phyloP scores from a whole-genome alignment of 371 early-diverging fungal species.

The Mucor ambiguus region DNA sequence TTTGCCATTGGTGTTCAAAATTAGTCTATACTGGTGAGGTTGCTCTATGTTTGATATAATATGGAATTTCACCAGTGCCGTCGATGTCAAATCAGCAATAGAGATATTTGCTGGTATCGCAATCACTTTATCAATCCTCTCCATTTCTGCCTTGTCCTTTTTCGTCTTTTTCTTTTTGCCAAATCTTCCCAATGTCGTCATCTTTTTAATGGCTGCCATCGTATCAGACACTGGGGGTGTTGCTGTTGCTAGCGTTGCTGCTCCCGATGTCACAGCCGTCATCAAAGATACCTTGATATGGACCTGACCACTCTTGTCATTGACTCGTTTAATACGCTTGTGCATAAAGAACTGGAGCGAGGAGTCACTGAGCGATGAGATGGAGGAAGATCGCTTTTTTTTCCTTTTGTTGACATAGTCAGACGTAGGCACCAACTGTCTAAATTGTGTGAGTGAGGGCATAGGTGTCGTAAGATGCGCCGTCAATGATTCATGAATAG shows the following conservation, averaged over 20 bases:
- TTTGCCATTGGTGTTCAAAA: constrained; percentile 18
- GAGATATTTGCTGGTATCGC: constrained; percentile 30
- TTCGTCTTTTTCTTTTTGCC: constrained; percentile 22
- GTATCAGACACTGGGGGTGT: constrained; percentile 1
- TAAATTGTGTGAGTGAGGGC: constrained; percentile 54
- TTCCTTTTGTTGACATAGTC: constrained; percentile 28
- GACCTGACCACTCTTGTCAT: constrained; percentile 33
- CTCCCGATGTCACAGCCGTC: not conserved
- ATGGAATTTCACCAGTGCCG: constrained; percentile 37
- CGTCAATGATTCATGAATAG: constrained; percentile 55
- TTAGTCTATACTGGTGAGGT: constrained; percentile 20
- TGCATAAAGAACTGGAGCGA: constrained; percentile 43
- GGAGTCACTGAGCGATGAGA: constrained; percentile 9
- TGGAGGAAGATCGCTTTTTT: constrained; percentile 5
- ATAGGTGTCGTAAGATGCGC: constrained; percentile 56
- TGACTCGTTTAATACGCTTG: constrained; percentile 48
- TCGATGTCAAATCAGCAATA: constrained; percentile 24
- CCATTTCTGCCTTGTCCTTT: constrained; percentile 8
- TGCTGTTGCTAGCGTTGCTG: too few species aligned
- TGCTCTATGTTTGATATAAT: constrained; percentile 21
- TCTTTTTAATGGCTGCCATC: constrained; percentile 21
- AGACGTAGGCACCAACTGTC: constrained; percentile 51
- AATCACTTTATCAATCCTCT: constrained; percentile 41
- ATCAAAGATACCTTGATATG: constrained; percentile 34
- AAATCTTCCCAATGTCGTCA: constrained; percentile 14